Percentiles rank a stretch among this genome's conserved stretches.
Conservation (phyloP, 108 stramenopile genomes). For the Schizochytrium sp. region DNA sequence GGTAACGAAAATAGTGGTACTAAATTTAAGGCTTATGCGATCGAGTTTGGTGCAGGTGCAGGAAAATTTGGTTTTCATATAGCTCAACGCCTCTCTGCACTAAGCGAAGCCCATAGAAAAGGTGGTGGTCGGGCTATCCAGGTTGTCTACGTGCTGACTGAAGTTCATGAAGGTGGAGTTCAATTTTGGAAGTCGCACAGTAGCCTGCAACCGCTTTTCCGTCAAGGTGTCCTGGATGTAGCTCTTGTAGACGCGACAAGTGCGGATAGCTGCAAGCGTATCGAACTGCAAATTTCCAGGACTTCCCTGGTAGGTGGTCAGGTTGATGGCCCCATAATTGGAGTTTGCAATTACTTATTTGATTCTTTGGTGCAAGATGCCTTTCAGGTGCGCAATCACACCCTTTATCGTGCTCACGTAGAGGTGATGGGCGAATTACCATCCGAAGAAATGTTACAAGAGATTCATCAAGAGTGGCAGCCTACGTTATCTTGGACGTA, state of each 20-base stretch:
- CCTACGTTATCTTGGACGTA: conserved; percentile 2
- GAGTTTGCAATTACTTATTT: conserved; percentile 33
- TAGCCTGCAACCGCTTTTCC: background rate
- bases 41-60: conserved; percentile 49
- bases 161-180: background rate
- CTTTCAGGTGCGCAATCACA: background rate
- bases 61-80: conserved; percentile 45
- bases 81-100: background rate
- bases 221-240: background rate
- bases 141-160: conserved; percentile 54
- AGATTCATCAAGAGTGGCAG: background rate
- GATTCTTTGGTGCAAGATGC: conserved; percentile 56
- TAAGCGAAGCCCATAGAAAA: background rate
- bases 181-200: background rate
- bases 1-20: too few relatives aligned
- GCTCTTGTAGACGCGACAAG: conserved; percentile 11
- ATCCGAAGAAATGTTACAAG: background rate
- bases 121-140: background rate
- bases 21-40: background rate
- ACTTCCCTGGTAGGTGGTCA: background rate
- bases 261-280: background rate
- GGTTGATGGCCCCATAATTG: background rate
- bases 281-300: background rate
- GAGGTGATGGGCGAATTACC: background rate
- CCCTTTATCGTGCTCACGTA: background rate